Percentiles rank a stretch among this genome's conserved stretches.
phyloP scores from a whole-genome alignment of 1,139 yeast species.

The Zygoascus sp. region DNA sequence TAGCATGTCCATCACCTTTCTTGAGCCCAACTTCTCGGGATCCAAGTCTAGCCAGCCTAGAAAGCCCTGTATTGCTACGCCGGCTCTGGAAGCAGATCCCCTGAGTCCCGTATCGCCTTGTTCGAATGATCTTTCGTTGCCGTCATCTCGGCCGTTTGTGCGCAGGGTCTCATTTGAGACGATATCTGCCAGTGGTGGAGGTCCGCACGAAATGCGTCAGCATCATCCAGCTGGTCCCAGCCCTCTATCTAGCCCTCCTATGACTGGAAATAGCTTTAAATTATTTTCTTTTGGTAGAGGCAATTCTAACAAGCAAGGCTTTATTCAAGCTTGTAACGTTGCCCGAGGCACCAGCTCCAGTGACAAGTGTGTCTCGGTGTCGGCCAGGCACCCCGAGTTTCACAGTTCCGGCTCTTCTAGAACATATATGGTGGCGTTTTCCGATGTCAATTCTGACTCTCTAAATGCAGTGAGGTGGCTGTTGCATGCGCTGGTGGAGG shows the following conservation, averaged over 20 bases:
- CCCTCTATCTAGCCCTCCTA: not conserved
- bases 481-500: slow-evolving; percentile 23
- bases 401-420: slow-evolving; percentile 22
- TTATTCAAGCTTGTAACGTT: not conserved
- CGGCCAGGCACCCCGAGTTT: slow-evolving; percentile 25
- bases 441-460: slow-evolving; percentile 20
- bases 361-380: slow-evolving; percentile 20
- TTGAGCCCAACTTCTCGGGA: not conserved
- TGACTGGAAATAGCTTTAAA: not conserved
- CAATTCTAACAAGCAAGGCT: not conserved
- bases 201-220: not conserved
- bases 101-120: not conserved
- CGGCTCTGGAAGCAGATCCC: not conserved
- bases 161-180: slow-evolving; percentile 30
- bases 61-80: not conserved
- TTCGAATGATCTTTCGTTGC: not conserved
- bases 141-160: slow-evolving; percentile 17
- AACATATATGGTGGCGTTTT: slow-evolving; percentile 25
- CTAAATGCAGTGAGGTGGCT: slow-evolving; percentile 26
- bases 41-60: not conserved
- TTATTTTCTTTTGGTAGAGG: not conserved
- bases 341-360: not conserved
- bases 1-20: not conserved
- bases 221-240: slow-evolving; percentile 1
- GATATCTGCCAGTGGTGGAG: slow-evolving; percentile 17